Percentiles rank a stretch among this genome's conserved stretches.
Evolutionary conservation across 2,329 filamentous ascomycete genomes (phyloP).

Genomic region (Epichloe baconii): DNA sequence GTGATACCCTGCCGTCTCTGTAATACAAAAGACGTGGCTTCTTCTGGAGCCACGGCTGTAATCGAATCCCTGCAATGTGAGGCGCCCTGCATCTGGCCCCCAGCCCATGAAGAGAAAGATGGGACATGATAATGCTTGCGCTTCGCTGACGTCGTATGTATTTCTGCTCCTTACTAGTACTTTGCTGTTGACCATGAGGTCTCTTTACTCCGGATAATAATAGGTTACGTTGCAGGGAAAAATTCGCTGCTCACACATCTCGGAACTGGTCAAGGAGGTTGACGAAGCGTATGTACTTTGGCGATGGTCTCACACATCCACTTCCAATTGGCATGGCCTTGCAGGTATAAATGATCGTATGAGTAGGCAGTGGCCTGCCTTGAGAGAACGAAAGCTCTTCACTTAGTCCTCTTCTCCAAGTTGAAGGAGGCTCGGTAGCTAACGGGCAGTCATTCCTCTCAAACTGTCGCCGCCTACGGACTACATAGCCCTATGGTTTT

Average conservation of each 20-base stretch:
- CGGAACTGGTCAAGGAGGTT: background rate
- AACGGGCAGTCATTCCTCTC: background rate
- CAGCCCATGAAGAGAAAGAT: background rate
- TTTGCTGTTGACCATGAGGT: background rate
- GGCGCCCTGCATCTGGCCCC: background rate
- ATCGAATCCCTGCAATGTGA: background rate
- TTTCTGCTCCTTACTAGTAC: too few species aligned
- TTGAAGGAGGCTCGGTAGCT: background rate
- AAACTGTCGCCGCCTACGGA: background rate
- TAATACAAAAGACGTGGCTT: background rate
- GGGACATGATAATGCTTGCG: background rate
- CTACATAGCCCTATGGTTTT: background rate
- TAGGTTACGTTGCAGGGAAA: background rate
- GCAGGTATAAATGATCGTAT: background rate
- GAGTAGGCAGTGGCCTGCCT: background rate
- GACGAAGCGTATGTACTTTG: background rate
- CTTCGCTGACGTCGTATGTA: too few species aligned
- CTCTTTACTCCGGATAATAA: too few species aligned
- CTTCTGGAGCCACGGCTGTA: background rate
- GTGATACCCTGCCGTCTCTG: background rate
- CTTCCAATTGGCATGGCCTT: background rate
- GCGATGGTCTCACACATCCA: background rate
- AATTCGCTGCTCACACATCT: background rate
- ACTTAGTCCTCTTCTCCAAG: background rate
- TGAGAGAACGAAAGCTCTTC: background rate